These are phyloP conservation scores for Aspergillus piperis DNA, from an alignment of 2,329 filamentous ascomycete species.

Conservation along the genomic window DNA sequence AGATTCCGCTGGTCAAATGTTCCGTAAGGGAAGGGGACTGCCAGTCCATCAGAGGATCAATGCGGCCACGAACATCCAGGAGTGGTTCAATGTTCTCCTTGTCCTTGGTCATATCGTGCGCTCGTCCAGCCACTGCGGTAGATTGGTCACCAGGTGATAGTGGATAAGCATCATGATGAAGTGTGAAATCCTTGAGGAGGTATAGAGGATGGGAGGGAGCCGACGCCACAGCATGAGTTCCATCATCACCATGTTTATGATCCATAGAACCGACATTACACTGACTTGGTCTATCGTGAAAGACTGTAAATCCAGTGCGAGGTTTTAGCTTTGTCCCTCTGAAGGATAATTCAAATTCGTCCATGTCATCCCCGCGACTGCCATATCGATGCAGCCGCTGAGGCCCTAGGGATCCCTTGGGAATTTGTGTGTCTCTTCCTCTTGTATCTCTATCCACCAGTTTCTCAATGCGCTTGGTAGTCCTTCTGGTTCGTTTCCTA, in stretches of 20 bases:
- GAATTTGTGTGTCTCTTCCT: slow-evolving; percentile 21
- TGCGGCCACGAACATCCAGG: slow-evolving; percentile 26
- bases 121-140: slow-evolving; percentile 13
- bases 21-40: slow-evolving; percentile 27
- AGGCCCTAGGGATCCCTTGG: slow-evolving; percentile 21
- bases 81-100: slow-evolving; percentile 45
- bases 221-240: slow-evolving; percentile 14
- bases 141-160: slow-evolving; percentile 18
- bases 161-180: slow-evolving; percentile 15
- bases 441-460: slow-evolving; percentile 15
- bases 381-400: slow-evolving; percentile 22
- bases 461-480: slow-evolving; percentile 11
- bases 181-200: slow-evolving; percentile 18
- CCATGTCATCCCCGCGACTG: slow-evolving; percentile 28
- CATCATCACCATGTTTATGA: slow-evolving; percentile 8
- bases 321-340: slow-evolving; percentile 32
- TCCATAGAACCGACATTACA: slow-evolving; percentile 14
- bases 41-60: slow-evolving; percentile 29
- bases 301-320: slow-evolving; percentile 38
- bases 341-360: slow-evolving; percentile 38
- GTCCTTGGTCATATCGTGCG: slow-evolving; percentile 17
- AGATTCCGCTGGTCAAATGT: slow-evolving; percentile 18
- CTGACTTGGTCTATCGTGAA: slow-evolving; percentile 34
- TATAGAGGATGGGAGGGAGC: slow-evolving; percentile 26
- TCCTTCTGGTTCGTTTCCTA: slow-evolving; percentile 28